Conservation (phyloP, 1,139 yeast species). For the Magnusiomyces paraingens region DNA sequence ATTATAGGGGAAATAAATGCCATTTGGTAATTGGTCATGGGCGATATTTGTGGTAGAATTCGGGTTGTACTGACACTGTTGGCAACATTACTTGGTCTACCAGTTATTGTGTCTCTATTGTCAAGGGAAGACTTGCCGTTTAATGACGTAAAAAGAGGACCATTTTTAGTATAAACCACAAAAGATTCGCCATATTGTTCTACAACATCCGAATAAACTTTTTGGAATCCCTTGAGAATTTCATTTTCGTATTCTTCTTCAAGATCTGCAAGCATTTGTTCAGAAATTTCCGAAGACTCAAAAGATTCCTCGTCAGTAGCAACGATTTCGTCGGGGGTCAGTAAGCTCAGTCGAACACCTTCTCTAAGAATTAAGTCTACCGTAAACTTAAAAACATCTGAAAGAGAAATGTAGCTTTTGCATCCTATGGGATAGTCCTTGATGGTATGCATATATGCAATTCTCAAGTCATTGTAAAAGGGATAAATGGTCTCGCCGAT, state of each 20-base stretch:
- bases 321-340: constrained; percentile 26
- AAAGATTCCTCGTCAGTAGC: constrained; percentile 10
- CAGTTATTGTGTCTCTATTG: constrained; percentile 40
- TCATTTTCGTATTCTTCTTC: constrained; percentile 31
- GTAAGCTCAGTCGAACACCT: constrained; percentile 43
- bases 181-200: constrained; percentile 61
- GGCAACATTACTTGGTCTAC: constrained; percentile 41
- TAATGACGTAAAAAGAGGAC: constrained; percentile 66
- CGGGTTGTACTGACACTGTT: constrained; percentile 53
- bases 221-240: constrained; percentile 54
- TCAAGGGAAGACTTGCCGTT: constrained; percentile 61
- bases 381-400: constrained; percentile 62
- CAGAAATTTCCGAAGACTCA: constrained; percentile 11
- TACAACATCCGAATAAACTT: constrained; percentile 54
- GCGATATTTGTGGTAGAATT: constrained; percentile 47
- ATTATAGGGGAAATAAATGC: constrained; percentile 48
- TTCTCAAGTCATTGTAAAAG: constrained; percentile 67
- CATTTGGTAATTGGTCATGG: constrained; percentile 37
- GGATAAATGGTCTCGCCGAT: constrained; percentile 15
- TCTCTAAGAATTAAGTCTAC: constrained; percentile 71
- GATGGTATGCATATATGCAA: constrained; percentile 50
- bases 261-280: constrained; percentile 18
- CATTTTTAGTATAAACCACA: constrained; percentile 42
- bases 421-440: constrained; percentile 49
- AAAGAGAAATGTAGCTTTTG: constrained; percentile 50